These are phyloP conservation scores for Nectriaceae sp. DNA, from an alignment of 2,329 filamentous ascomycete genomes.

Conservation along the genomic window DNA sequence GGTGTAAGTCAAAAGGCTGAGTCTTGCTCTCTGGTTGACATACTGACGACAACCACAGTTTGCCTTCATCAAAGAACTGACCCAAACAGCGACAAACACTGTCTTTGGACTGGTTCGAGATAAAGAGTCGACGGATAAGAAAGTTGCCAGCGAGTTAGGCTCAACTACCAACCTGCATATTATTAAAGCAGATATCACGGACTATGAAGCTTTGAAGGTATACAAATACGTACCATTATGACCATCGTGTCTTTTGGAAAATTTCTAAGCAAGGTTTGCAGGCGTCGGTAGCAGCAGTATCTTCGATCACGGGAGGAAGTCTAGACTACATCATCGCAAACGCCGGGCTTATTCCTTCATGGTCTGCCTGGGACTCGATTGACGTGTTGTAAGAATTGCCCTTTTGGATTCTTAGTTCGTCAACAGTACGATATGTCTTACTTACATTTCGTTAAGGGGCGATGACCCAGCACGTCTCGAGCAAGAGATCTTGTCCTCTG, in stretches of 20 bases:
- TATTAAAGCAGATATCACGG: constrained; percentile 46
- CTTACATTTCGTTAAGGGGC: constrained; percentile 10
- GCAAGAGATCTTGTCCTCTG: constrained; percentile 21
- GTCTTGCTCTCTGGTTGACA: too few species aligned
- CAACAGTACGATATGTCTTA: background rate
- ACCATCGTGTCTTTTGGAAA: too few species aligned
- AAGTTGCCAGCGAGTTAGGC: constrained; percentile 41
- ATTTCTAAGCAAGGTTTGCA: too few species aligned
- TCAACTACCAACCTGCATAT: constrained; percentile 45
- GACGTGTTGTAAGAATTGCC: constrained; percentile 9
- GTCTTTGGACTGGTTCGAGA: constrained; percentile 52
- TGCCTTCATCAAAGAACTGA: constrained; percentile 49
- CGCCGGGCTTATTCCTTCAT: constrained; percentile 38
- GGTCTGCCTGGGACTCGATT: constrained; percentile 34
- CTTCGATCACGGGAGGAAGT: constrained; percentile 35
- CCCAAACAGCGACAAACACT: constrained; percentile 42
- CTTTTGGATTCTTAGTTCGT: too few species aligned
- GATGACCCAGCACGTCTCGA: constrained; percentile 13
- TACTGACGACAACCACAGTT: constrained; percentile 37
- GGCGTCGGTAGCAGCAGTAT: constrained; percentile 14
- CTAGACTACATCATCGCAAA: constrained; percentile 56
- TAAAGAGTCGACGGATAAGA: constrained; percentile 45
- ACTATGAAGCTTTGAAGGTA: constrained; percentile 40
- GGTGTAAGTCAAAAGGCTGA: constrained; percentile 11
- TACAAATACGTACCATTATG: background rate